Conservation (phyloP, 2,329 filamentous ascomycete species). For the Alternaria incomplexa region DNA sequence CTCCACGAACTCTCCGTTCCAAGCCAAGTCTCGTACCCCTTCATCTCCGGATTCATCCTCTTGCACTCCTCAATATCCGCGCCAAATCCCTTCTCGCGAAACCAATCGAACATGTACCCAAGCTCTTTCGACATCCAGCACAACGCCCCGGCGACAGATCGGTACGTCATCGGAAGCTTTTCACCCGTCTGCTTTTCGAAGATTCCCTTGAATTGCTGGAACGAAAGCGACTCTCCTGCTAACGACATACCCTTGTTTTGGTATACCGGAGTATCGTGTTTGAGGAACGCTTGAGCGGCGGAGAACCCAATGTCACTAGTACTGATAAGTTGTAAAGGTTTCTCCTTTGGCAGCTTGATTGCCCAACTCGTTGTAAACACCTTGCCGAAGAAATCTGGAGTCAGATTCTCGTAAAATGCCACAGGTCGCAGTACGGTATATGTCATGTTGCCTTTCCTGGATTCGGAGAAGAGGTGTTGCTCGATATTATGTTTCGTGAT, state of each 20-base stretch:
- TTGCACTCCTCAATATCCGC: conserved; percentile 51
- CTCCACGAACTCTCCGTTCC: conserved; percentile 48
- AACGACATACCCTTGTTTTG: conserved; percentile 51
- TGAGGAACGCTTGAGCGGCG: conserved; percentile 54
- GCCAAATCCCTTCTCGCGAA: conserved; percentile 51
- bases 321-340: conserved; percentile 45
- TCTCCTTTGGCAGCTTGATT: conserved; percentile 38
- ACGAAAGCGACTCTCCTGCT: conserved; percentile 58
- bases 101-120: conserved; percentile 57
- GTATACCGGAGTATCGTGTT: conserved; percentile 44
- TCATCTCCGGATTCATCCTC: conserved; percentile 51
- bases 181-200: conserved; percentile 54
- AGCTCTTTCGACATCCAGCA: conserved; percentile 48
- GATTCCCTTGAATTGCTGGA: conserved; percentile 46
- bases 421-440: conserved; percentile 67
- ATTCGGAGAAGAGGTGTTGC: conserved; percentile 57
- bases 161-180: conserved; percentile 50
- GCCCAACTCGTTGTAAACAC: conserved; percentile 50
- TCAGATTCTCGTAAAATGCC: conserved; percentile 65
- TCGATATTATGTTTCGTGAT: conserved; percentile 66
- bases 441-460: conserved; percentile 53
- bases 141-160: conserved; percentile 37
- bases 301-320: conserved; percentile 57
- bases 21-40: conserved; percentile 55
- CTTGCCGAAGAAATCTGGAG: conserved; percentile 53